Conservation (phyloP, 1,284 basidiomycete genomes). For the Bjerkandera adusta region DNA sequence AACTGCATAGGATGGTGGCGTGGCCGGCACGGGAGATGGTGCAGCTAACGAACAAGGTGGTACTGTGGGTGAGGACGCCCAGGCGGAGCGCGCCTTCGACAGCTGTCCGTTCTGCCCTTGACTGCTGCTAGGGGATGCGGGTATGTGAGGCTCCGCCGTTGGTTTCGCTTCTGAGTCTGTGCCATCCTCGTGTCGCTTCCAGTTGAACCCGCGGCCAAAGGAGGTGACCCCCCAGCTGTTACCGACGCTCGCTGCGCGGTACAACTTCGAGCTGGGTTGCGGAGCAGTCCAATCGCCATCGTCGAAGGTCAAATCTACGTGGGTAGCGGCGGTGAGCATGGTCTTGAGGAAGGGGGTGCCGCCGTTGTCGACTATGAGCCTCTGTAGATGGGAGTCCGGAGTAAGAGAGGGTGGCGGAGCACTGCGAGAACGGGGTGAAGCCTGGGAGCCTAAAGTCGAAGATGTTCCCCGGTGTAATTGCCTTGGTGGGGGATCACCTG, state of each 20-base stretch:
- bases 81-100: constrained; percentile 19
- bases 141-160: too few species aligned
- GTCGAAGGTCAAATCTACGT: constrained; percentile 60
- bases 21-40: constrained; percentile 15
- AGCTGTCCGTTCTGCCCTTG: constrained; percentile 13
- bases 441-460: constrained; percentile 15
- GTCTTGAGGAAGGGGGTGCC: constrained; percentile 22
- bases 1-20: constrained; percentile 19
- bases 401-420: constrained; percentile 29
- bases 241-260: constrained; percentile 62
- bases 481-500: constrained; percentile 22
- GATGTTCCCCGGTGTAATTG: constrained; percentile 12
- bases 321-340: constrained; percentile 54
- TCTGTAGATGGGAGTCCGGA: constrained; percentile 17
- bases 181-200: constrained; percentile 46
- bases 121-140: too few species aligned
- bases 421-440: constrained; percentile 27
- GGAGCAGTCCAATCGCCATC: constrained; percentile 58
- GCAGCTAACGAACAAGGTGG: constrained; percentile 19
- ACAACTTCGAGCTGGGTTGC: constrained; percentile 41
- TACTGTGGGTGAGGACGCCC: constrained; percentile 23
- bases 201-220: constrained; percentile 79
- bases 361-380: constrained; percentile 16
- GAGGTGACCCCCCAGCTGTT: constrained; percentile 81
- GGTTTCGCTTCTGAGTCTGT: constrained; percentile 16